Evolutionary conservation across 305 asterid species (phyloP).

Genomic region (Solanum chacoense): DNA sequence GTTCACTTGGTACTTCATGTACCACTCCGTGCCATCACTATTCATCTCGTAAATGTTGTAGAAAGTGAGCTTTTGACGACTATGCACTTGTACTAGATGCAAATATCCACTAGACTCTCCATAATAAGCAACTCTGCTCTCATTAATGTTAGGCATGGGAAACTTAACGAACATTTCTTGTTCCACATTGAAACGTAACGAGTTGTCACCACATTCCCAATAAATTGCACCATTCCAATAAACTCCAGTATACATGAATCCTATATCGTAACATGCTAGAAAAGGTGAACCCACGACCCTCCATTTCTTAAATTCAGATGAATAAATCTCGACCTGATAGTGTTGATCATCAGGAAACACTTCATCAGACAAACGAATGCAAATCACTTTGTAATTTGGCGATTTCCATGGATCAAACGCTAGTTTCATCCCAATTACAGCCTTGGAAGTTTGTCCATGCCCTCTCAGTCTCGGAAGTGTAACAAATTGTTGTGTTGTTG

Average conservation of each 20-base stretch:
- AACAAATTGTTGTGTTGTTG: slow-evolving; percentile 18
- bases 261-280: background rate
- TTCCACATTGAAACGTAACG: background rate
- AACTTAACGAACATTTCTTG: background rate
- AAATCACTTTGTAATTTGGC: slow-evolving; percentile 19
- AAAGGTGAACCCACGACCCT: slow-evolving; percentile 13
- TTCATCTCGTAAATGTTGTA: background rate
- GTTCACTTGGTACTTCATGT: background rate
- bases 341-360: background rate
- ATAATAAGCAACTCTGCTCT: background rate
- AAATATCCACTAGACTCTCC: background rate
- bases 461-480: slow-evolving; percentile 15
- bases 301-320: background rate
- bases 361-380: background rate
- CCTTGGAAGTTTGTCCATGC: background rate
- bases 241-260: slow-evolving; percentile 8
- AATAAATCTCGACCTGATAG: background rate
- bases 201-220: slow-evolving; percentile 6
- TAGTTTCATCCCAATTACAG: slow-evolving; percentile 12
- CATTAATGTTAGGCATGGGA: background rate
- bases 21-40: background rate
- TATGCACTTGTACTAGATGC: background rate
- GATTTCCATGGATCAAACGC: slow-evolving; percentile 23
- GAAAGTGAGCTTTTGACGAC: background rate
- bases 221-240: slow-evolving; percentile 35